phyloP scores from a whole-genome alignment of 257 asterid genomes.

The Solanum infundibuliforme region DNA sequence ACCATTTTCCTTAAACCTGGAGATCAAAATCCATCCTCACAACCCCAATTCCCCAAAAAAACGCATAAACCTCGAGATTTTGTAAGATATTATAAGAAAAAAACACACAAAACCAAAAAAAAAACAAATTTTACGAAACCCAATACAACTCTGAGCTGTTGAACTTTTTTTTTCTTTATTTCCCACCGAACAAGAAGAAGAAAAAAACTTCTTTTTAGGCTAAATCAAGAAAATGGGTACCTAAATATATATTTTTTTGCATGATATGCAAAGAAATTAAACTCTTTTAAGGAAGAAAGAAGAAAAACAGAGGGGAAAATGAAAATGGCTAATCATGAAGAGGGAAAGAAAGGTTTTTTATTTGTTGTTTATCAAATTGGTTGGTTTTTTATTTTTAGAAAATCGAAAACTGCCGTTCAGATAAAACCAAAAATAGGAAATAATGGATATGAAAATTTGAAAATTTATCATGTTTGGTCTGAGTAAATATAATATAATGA shows the following conservation, averaged over 20 bases:
- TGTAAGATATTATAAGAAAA: neutral
- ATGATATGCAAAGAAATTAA: neutral
- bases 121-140: neutral
- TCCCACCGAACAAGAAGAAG: neutral
- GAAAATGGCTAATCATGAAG: neutral
- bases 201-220: neutral
- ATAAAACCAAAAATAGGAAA: neutral
- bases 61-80: neutral
- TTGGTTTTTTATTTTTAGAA: slow-evolving; percentile 2
- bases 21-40: neutral
- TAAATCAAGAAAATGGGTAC: neutral
- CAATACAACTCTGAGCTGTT: neutral
- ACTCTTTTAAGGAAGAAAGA: neutral
- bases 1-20: neutral
- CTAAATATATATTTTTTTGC: neutral
- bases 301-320: neutral
- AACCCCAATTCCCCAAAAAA: neutral
- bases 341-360: neutral
- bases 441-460: slow-evolving; percentile 13
- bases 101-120: neutral
- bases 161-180: neutral
- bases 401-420: neutral
- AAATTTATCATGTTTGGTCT: neutral
- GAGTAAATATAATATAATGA: neutral
- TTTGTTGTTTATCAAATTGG: neutral